Evolutionary conservation across 202 grass and related monocot species (phyloP).

Genomic region (Schoenoplectus tabernaemontani): DNA sequence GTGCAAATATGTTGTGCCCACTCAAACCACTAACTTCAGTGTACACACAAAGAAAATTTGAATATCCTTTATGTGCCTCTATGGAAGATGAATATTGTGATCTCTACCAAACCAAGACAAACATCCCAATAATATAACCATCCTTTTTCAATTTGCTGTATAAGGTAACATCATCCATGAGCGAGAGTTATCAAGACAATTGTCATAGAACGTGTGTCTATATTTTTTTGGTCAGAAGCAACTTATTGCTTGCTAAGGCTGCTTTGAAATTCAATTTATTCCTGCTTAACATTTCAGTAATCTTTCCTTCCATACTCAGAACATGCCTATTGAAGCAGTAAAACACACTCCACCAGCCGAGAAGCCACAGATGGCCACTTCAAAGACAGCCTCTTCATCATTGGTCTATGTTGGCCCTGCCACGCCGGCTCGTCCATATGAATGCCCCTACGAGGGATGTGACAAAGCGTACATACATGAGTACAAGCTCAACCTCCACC

Average conservation of each 20-base stretch:
- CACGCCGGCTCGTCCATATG: conserved; percentile 42
- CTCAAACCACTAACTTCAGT: neutral
- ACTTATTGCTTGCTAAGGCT: neutral
- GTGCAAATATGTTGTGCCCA: neutral
- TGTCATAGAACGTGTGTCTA: neutral
- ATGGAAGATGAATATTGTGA: neutral
- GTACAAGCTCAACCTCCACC: conserved; percentile 90
- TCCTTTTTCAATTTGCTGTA: neutral
- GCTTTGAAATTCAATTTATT: neutral
- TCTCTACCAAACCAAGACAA: neutral
- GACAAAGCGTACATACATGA: conserved; percentile 83
- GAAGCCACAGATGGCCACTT: conserved; percentile 23
- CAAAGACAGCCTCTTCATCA: conserved; percentile 12
- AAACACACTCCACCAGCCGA: conserved; percentile 24
- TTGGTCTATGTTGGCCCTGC: conserved; percentile 17
- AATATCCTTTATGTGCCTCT: neutral
- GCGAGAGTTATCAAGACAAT: neutral
- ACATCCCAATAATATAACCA: neutral
- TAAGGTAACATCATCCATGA: neutral
- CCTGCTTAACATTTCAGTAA: neutral
- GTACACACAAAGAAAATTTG: neutral
- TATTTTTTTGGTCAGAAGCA: neutral
- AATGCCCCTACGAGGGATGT: conserved; percentile 76
- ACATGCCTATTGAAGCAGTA: neutral
- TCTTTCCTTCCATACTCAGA: neutral